These are phyloP conservation scores for Arthroderma sp. DNA, from an alignment of 2,329 filamentous ascomycete species.

Conservation along the genomic window DNA sequence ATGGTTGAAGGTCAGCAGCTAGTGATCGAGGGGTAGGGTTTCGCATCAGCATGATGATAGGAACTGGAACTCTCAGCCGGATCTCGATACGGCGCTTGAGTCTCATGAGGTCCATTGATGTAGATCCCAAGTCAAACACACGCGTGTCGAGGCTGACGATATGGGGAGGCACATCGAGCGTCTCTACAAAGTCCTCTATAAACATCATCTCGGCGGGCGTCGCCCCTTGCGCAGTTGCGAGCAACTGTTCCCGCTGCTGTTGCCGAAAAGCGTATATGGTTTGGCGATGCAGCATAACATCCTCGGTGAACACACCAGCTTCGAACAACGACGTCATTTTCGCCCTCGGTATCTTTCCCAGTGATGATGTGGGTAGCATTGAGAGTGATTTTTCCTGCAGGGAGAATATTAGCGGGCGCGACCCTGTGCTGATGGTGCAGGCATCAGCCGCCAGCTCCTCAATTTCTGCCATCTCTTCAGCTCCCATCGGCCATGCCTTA, in stretches of 20 bases:
- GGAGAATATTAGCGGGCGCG: conserved; percentile 18
- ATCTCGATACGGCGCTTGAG: neutral
- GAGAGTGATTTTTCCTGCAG: neutral
- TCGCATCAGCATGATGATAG: neutral
- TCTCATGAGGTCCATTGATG: conserved; percentile 9
- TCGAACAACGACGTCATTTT: conserved; percentile 22
- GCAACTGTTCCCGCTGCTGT: neutral
- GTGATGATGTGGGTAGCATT: conserved; percentile 23
- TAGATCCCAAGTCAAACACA: conserved; percentile 19
- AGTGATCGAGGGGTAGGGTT: neutral
- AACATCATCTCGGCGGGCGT: neutral
- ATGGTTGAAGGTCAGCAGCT: conserved; percentile 12
- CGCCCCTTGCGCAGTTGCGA: neutral
- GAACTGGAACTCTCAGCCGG: neutral
- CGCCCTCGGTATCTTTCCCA: conserved; percentile 30
- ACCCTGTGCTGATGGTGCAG: conserved; percentile 8
- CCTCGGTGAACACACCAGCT: conserved; percentile 14
- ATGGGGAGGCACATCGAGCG: conserved; percentile 5
- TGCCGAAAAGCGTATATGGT: no score
- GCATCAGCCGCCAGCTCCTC: conserved; percentile 14
- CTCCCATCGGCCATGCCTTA: conserved; percentile 14
- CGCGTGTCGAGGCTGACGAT: conserved; percentile 10
- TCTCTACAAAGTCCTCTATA: neutral
- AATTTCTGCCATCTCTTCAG: conserved; percentile 9
- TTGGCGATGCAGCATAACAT: conserved; percentile 6